Percentiles rank a stretch among this genome's conserved stretches.
phyloP scores from a whole-genome alignment of 108 stramenopile genomes.

The Aurantiochytrium sp. region DNA sequence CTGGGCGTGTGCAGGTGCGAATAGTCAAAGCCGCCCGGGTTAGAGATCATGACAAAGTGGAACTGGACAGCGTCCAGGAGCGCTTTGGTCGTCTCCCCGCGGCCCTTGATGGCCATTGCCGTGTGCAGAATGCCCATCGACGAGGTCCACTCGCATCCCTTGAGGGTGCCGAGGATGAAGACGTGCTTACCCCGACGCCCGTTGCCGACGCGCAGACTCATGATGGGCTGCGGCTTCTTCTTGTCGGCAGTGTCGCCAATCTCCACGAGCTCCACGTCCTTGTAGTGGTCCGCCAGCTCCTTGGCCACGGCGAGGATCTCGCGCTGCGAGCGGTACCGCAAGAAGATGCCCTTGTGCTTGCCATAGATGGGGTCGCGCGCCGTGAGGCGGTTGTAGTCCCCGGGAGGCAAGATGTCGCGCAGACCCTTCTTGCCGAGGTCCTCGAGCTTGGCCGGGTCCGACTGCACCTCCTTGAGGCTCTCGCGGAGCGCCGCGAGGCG shows the following conservation, averaged over 20 bases:
- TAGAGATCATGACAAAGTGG: neutral
- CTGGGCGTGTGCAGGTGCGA: neutral
- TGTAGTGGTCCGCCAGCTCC: neutral
- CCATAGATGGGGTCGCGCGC: conserved; percentile 6
- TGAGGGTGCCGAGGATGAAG: neutral
- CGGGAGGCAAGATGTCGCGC: neutral
- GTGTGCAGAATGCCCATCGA: neutral
- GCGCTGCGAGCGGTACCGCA: neutral
- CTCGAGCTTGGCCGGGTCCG: neutral
- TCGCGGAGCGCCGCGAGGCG: neutral
- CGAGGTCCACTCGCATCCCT: conserved; percentile 14
- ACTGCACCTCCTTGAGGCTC: neutral
- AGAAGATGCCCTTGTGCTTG: neutral
- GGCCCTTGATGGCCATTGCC: conserved; percentile 16
- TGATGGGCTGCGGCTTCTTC: neutral
- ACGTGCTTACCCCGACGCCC: conserved; percentile 22
- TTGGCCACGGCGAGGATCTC: neutral
- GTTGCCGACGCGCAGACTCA: neutral
- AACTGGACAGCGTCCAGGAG: conserved; percentile 17
- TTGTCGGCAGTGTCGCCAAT: neutral
- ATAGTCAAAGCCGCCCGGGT: neutral
- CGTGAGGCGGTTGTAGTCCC: conserved; percentile 16
- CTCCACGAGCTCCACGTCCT: neutral
- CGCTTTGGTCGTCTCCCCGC: neutral
- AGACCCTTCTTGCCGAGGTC: neutral